Evolutionary conservation across 495 filamentous ascomycete species (phyloP).

Genomic region (Penicillium fimorum): DNA sequence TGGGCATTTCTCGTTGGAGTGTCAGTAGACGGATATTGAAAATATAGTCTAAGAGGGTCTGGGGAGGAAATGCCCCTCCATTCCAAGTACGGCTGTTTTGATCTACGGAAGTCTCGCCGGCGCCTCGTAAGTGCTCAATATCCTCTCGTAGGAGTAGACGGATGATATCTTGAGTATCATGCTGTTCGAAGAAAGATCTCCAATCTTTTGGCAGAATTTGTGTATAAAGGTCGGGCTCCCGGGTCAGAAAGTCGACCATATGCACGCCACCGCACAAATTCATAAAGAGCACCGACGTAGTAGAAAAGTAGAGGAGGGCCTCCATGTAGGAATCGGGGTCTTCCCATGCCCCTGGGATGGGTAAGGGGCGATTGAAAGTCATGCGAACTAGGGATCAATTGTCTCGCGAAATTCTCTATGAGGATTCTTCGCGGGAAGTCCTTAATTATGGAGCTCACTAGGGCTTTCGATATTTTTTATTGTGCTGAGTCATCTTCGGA

Average conservation of each 20-base stretch:
- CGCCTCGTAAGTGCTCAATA: conserved; percentile 35
- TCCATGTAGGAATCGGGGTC: conserved; percentile 71
- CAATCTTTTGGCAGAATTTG: conserved; percentile 73
- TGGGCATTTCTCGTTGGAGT: conserved; percentile 59
- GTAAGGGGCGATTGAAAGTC: conserved; percentile 46
- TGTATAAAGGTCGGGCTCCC: conserved; percentile 74
- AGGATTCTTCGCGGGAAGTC: neutral
- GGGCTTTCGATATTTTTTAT: neutral
- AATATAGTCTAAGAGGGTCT: conserved; percentile 72
- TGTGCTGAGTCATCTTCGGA: neutral
- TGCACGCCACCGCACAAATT: conserved; percentile 90
- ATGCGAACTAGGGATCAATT: conserved; percentile 12
- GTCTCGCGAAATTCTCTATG: neutral
- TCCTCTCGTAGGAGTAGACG: conserved; percentile 78
- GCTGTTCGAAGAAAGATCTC: conserved; percentile 69
- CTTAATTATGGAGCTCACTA: neutral
- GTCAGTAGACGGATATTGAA: conserved; percentile 67
- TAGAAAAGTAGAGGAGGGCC: conserved; percentile 72
- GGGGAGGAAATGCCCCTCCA: conserved; percentile 58
- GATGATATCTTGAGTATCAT: conserved; percentile 69
- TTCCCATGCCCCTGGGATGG: conserved; percentile 55
- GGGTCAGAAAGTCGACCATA: conserved; percentile 94
- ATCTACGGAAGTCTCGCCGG: conserved; percentile 4
- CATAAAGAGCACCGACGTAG: conserved; percentile 73
- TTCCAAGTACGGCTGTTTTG: conserved; percentile 40